Percentiles rank a stretch among this genome's conserved stretches.
These are phyloP conservation scores for Diplocarpon rosae DNA, from an alignment of 2,329 filamentous ascomycete genomes.

Conservation along the genomic window DNA sequence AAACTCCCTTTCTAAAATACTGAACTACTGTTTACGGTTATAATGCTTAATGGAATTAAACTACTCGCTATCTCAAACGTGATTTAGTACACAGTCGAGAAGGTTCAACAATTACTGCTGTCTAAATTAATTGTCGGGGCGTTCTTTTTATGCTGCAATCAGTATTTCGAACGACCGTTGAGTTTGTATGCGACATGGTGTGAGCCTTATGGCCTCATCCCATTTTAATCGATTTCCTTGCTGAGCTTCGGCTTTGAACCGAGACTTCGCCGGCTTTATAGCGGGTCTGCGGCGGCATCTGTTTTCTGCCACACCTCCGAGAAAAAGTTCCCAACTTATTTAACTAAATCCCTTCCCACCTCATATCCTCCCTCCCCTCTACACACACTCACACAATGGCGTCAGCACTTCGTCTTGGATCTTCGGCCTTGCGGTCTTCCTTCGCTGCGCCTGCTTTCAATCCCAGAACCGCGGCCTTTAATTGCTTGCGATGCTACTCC, in stretches of 20 bases:
- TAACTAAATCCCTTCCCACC: background rate
- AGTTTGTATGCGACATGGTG: too few species aligned
- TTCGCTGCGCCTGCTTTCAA: slow-evolving; percentile 56
- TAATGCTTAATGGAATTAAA: too few species aligned
- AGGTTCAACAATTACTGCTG: too few species aligned
- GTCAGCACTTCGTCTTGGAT: slow-evolving; percentile 69
- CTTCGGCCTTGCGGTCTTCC: slow-evolving; percentile 70
- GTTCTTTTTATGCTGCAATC: too few species aligned
- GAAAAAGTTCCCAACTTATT: background rate
- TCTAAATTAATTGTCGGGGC: too few species aligned
- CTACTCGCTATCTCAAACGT: too few species aligned
- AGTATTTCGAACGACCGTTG: too few species aligned
- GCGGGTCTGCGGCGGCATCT: background rate
- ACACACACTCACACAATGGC: slow-evolving; percentile 51
- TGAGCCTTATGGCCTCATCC: too few species aligned
- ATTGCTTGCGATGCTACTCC: slow-evolving; percentile 81
- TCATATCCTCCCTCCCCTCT: background rate
- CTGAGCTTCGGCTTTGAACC: slow-evolving; percentile 1
- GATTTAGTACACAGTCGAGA: too few species aligned
- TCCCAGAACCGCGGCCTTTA: slow-evolving; percentile 63
- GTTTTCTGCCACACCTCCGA: slow-evolving; percentile 1
- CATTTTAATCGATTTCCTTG: background rate
- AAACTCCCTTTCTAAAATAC: too few species aligned
- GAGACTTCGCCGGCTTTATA: too few species aligned
- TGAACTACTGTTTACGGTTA: too few species aligned